phyloP scores from a whole-genome alignment of 352 stramenopile species.

The Phytophthora syringae region DNA sequence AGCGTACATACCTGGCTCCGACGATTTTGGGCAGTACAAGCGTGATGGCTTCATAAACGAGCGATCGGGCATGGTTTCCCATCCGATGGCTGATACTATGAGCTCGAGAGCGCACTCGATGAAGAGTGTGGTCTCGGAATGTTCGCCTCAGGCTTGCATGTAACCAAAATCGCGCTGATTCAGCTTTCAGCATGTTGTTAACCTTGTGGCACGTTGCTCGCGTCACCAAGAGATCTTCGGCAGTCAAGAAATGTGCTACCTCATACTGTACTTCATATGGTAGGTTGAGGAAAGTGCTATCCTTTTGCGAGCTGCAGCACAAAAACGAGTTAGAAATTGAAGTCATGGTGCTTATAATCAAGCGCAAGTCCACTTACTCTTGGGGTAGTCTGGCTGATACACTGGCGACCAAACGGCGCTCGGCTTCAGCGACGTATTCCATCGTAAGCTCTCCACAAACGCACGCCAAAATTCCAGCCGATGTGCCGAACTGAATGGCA shows the following conservation, averaged over 20 bases:
- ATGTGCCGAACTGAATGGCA: constrained; percentile 79
- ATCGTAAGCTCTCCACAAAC: constrained; percentile 76
- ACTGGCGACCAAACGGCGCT: constrained; percentile 67
- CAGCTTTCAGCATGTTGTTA: constrained; percentile 84
- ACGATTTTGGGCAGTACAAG: constrained; percentile 82
- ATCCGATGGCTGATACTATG: constrained; percentile 55
- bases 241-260: constrained; percentile 71
- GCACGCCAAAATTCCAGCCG: constrained; percentile 69
- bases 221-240: constrained; percentile 80
- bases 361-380: constrained; percentile 42
- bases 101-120: constrained; percentile 55
- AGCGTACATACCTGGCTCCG: constrained; percentile 49
- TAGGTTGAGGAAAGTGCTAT: constrained; percentile 69
- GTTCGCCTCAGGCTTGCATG: constrained; percentile 80
- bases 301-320: constrained; percentile 58
- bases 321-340: constrained; percentile 4
- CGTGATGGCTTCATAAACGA: constrained; percentile 84
- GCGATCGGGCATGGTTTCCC: constrained; percentile 59
- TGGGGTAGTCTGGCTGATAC: constrained; percentile 49
- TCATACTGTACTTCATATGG: constrained; percentile 87
- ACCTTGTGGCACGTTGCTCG: constrained; percentile 82
- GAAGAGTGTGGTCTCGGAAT: constrained; percentile 56
- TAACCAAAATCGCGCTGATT: constrained; percentile 86
- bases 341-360: too few species aligned
- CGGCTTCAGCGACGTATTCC: constrained; percentile 65